phyloP scores from a whole-genome alignment of 208 protist genomes.

The Trypanosoma theileri region DNA sequence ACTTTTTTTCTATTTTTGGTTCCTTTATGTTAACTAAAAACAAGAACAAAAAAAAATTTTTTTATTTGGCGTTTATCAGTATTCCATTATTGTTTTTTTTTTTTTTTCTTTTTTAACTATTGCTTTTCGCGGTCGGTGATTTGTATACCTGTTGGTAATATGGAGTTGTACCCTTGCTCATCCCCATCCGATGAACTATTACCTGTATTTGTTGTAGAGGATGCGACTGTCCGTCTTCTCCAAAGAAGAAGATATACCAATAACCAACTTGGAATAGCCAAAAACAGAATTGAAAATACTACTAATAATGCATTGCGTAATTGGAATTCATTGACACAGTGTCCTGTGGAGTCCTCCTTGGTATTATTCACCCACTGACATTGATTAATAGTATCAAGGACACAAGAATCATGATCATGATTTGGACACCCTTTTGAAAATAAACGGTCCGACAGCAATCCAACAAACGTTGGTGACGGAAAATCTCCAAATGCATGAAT shows the following conservation, averaged over 20 bases:
- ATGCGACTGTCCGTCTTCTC: neutral
- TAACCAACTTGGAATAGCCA: slow-evolving; percentile 61
- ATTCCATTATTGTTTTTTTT: too few relatives aligned
- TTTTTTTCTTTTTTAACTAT: neutral
- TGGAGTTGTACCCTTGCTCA: neutral
- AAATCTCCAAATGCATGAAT: slow-evolving; percentile 90
- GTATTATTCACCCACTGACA: slow-evolving; percentile 47
- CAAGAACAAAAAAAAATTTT: too few relatives aligned
- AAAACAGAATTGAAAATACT: slow-evolving; percentile 47
- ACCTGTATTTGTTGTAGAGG: neutral
- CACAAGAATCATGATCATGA: slow-evolving; percentile 8
- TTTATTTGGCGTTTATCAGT: too few relatives aligned
- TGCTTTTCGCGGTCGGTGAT: neutral
- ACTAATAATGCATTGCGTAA: slow-evolving; percentile 73
- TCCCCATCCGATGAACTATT: neutral
- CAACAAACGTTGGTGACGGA: slow-evolving; percentile 80
- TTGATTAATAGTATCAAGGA: neutral
- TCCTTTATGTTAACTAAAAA: too few relatives aligned
- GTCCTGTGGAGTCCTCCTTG: slow-evolving; percentile 21
- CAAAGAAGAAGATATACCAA: slow-evolving; percentile 41
- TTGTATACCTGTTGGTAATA: neutral
- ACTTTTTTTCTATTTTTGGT: too few relatives aligned
- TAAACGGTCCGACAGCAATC: slow-evolving; percentile 61
- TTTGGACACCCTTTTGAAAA: slow-evolving; percentile 42
- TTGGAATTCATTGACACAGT: slow-evolving; percentile 54